phyloP scores from a whole-genome alignment of 352 stramenopile species.

The Paralagenidium karlingii region DNA sequence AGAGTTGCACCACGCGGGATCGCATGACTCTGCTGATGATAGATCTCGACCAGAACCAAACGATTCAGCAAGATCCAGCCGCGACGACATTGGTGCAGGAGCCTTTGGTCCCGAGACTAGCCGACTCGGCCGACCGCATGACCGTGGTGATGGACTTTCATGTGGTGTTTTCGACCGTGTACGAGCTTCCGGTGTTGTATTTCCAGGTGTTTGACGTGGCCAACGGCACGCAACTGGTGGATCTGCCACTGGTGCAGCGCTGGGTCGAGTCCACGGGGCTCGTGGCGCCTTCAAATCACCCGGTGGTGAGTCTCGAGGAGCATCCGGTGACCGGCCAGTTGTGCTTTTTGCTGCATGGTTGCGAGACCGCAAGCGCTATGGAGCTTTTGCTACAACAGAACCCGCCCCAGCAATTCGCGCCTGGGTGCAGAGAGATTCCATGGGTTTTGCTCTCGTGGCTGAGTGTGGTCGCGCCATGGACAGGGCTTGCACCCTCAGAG shows the following conservation, averaged over 20 bases:
- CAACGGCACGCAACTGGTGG: background rate
- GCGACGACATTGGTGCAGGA: background rate
- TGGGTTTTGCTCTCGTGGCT: too few species aligned
- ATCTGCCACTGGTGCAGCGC: background rate
- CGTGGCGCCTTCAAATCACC: background rate
- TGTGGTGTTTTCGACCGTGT: slow-evolving; percentile 68
- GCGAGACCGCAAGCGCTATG: slow-evolving; percentile 59
- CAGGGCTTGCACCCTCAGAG: too few species aligned
- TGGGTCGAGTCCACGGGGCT: background rate
- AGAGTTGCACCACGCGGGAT: too few species aligned
- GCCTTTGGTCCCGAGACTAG: too few species aligned
- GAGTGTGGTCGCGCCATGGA: too few species aligned
- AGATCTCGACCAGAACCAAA: too few species aligned
- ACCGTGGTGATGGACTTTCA: slow-evolving; percentile 57
- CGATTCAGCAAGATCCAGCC: too few species aligned
- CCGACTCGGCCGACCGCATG: slow-evolving; percentile 4
- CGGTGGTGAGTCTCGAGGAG: slow-evolving; percentile 47
- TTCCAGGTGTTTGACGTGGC: slow-evolving; percentile 24
- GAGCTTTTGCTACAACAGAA: slow-evolving; percentile 28
- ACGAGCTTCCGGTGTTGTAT: slow-evolving; percentile 60
- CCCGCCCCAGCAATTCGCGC: too few species aligned
- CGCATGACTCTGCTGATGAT: too few species aligned
- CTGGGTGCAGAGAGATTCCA: too few species aligned
- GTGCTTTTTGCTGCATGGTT: slow-evolving; percentile 65
- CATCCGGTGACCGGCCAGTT: slow-evolving; percentile 52